Base-by-base conservation (phyloP, 2,329 filamentous ascomycete species). In the Byssochlamys sp. region DNA sequence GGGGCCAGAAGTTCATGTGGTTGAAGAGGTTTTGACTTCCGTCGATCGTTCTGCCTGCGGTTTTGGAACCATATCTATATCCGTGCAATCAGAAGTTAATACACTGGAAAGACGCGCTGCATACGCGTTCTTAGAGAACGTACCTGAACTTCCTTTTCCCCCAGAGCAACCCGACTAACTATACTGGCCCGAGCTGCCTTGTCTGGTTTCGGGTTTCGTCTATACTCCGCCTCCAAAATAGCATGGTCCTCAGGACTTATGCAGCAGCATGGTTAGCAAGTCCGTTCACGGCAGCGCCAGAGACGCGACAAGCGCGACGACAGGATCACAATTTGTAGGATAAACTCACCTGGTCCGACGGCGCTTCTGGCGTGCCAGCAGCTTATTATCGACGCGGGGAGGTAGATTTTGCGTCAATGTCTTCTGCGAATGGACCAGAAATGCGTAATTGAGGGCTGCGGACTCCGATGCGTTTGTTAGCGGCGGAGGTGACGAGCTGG, bases 1-100 rank as follows among this genome's bases (percentile, higher is more conserved):
- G 69, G 74, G 7, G 70, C 70, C 25, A 76, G 84, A 56, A 92
- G 81, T 70, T 94, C 90, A 71, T 91, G 85, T 9, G 87, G 83
- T 28, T 89, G 84, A 39, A 95, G 80, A 52, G 91, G 91, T 65
- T 89, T 87, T 57, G 90, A 90, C 77, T 92, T 95, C 64, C 92
- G 84, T 66, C 92, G 84, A 71, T 95, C 90, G 73, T 95, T 96
- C 73, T 97, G 92, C 63, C 92, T 84, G 68, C 91, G 85, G 69
- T 96, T 96, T 69, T 96, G 92, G 75, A 96, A 96, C 92, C 92
- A 97, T 66, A 96, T 96, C 92, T 96, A 60, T 96, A 60, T 51
- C 51, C 56, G 35, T 57, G 24, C 56, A 11, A 26, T 51, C 45
- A 19, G 7, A 9, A 2, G 19, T 45, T 24, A 45, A 14, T 45